phyloP scores from a whole-genome alignment of 2,329 filamentous ascomycete species.

The Cucurbitaria berberidis region DNA sequence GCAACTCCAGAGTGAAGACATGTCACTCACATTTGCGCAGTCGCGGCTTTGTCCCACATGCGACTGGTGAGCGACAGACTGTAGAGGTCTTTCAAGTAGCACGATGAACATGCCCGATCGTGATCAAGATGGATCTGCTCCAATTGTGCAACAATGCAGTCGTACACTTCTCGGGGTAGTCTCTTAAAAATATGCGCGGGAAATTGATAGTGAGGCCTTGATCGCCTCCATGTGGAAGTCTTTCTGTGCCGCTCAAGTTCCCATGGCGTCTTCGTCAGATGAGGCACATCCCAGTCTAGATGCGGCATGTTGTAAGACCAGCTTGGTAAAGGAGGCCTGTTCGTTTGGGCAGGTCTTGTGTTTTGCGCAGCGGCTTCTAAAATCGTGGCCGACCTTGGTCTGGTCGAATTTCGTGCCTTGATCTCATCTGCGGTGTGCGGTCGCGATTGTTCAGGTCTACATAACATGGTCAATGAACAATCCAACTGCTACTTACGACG shows the following conservation, averaged over 20 bases:
- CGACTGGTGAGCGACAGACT: conserved; percentile 61
- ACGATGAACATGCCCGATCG: conserved; percentile 56
- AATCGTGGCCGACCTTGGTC: conserved; percentile 4
- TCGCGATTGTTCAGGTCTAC: conserved; percentile 15
- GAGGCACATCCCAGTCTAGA: conserved; percentile 23
- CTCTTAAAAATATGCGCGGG: conserved; percentile 51
- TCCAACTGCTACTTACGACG: neutral
- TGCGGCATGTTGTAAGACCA: neutral
- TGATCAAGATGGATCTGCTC: conserved; percentile 51
- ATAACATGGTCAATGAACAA: neutral
- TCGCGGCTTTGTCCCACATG: conserved; percentile 62
- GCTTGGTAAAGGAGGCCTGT: neutral
- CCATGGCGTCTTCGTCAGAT: conserved; percentile 47
- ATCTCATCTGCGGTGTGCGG: conserved; percentile 5
- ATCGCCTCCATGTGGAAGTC: conserved; percentile 41
- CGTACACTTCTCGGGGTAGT: conserved; percentile 61
- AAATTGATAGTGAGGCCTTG: conserved; percentile 20
- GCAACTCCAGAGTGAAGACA: conserved; percentile 5
- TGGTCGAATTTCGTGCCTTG: conserved; percentile 5
- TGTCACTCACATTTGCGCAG: conserved; percentile 55
- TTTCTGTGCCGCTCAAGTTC: conserved; percentile 43
- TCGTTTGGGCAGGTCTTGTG: neutral
- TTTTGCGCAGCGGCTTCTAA: conserved; percentile 5
- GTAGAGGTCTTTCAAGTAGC: conserved; percentile 61
- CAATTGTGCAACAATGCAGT: conserved; percentile 60